Evolutionary conservation across 164 flowering plant genomes (phyloP).

Genomic region (Annona cherimola): DNA sequence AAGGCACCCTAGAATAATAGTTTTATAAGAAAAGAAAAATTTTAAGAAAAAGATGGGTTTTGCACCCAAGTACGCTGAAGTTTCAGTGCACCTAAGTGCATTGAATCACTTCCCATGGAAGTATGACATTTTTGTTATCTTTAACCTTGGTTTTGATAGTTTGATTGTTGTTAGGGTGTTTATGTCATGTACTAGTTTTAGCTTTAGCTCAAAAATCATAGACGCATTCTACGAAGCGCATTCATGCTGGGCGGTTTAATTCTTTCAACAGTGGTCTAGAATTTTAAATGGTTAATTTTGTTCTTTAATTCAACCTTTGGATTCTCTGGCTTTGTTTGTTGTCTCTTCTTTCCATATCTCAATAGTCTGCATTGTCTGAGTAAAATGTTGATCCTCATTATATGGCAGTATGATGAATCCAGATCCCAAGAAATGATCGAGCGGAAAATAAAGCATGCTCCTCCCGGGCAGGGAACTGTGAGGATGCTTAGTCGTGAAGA

Average conservation of each 20-base stretch:
- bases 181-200: too few relatives aligned
- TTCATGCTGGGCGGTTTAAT: neutral
- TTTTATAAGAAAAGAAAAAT: too few relatives aligned
- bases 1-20: too few relatives aligned
- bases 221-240: neutral
- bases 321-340: neutral
- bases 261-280: neutral
- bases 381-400: neutral
- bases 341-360: neutral
- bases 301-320: neutral
- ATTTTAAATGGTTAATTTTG: neutral
- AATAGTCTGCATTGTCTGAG: neutral
- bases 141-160: too few relatives aligned
- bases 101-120: too few relatives aligned
- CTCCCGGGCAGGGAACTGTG: slow-evolving; percentile 74
- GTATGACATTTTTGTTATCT: too few relatives aligned
- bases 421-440: slow-evolving; percentile 74
- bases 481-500: slow-evolving; percentile 91
- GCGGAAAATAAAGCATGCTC: slow-evolving; percentile 72
- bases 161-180: too few relatives aligned
- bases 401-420: slow-evolving; percentile 60
- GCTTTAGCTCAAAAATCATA: neutral
- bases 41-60: too few relatives aligned
- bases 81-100: too few relatives aligned
- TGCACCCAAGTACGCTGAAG: too few relatives aligned